Evolutionary conservation across 2,329 filamentous ascomycete genomes (phyloP).

Genomic region (Talaromyces sp.): DNA sequence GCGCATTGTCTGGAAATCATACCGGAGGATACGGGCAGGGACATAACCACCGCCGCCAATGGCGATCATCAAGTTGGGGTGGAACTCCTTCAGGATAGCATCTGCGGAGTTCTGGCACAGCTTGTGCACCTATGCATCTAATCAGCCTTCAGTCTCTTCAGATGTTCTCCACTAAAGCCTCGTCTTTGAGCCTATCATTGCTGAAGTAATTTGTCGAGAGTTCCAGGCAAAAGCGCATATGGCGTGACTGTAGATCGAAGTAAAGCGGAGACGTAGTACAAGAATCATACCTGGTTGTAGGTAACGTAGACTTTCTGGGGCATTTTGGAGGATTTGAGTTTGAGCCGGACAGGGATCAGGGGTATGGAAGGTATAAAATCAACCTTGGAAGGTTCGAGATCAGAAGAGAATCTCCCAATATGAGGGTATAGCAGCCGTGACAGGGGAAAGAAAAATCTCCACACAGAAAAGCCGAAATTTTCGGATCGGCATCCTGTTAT

Average conservation of each 20-base stretch:
- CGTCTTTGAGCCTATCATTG: background rate
- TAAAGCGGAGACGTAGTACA: background rate
- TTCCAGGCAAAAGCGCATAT: constrained; percentile 1
- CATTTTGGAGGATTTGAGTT: constrained; percentile 57
- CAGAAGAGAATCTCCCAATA: no score
- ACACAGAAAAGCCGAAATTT: constrained; percentile 4
- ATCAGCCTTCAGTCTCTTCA: background rate
- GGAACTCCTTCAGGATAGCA: constrained; percentile 79
- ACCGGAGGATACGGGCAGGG: constrained; percentile 90
- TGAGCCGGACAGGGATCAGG: background rate
- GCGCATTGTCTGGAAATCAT: constrained; percentile 21
- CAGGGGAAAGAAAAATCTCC: background rate
- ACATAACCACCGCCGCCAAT: constrained; percentile 98
- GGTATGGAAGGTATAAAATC: background rate
- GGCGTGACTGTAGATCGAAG: background rate
- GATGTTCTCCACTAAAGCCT: background rate
- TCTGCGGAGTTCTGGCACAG: constrained; percentile 86
- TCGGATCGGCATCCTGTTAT: constrained; percentile 15
- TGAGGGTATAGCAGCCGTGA: no score
- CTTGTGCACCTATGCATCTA: constrained; percentile 77
- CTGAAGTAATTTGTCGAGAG: background rate
- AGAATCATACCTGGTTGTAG: constrained; percentile 76
- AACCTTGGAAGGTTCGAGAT: no score
- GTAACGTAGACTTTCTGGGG: constrained; percentile 85
- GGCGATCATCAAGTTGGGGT: constrained; percentile 96